phyloP scores from a whole-genome alignment of 768 basidiomycete genomes.

The Cubamyces sp. region DNA sequence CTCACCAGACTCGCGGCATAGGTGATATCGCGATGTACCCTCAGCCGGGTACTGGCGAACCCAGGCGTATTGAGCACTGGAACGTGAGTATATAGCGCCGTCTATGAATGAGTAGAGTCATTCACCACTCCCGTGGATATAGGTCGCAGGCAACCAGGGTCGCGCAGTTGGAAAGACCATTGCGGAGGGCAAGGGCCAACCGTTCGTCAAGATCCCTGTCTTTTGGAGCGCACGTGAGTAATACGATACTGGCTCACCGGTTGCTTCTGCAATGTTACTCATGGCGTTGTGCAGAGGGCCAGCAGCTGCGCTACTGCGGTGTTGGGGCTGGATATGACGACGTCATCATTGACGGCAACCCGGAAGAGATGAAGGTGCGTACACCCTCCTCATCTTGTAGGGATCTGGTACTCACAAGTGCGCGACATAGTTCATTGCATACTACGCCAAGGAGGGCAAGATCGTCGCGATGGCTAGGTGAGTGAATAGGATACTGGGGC shows the following conservation, averaged over 20 bases:
- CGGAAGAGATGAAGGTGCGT: slow-evolving; percentile 74
- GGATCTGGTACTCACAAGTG: not conserved
- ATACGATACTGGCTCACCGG: too few relatives aligned
- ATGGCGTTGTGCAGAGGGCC: slow-evolving; percentile 59
- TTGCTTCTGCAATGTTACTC: not conserved
- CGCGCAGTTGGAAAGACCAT: slow-evolving; percentile 83
- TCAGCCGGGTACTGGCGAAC: slow-evolving; percentile 53
- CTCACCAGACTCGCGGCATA: too few relatives aligned
- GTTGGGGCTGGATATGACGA: slow-evolving; percentile 74
- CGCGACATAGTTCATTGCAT: slow-evolving; percentile 68
- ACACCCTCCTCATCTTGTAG: not conserved
- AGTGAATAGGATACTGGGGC: slow-evolving; percentile 17
- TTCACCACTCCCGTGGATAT: not conserved
- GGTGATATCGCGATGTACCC: slow-evolving; percentile 86
- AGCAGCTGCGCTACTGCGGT: slow-evolving; percentile 86
- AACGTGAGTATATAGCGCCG: slow-evolving; percentile 55
- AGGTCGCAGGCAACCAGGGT: slow-evolving; percentile 88
- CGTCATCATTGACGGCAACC: slow-evolving; percentile 74
- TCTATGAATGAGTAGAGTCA: not conserved
- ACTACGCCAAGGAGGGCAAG: slow-evolving; percentile 68
- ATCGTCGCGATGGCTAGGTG: slow-evolving; percentile 72
- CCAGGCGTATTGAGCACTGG: slow-evolving; percentile 85
- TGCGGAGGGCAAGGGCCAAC: slow-evolving; percentile 55
- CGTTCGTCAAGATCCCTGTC: slow-evolving; percentile 80
- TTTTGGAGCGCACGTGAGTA: slow-evolving; percentile 90